Evolutionary conservation across 352 stramenopile genomes (phyloP), one percentile per base, ranked within the genome.

Genomic region (Phytophthora colocasiae): DNA sequence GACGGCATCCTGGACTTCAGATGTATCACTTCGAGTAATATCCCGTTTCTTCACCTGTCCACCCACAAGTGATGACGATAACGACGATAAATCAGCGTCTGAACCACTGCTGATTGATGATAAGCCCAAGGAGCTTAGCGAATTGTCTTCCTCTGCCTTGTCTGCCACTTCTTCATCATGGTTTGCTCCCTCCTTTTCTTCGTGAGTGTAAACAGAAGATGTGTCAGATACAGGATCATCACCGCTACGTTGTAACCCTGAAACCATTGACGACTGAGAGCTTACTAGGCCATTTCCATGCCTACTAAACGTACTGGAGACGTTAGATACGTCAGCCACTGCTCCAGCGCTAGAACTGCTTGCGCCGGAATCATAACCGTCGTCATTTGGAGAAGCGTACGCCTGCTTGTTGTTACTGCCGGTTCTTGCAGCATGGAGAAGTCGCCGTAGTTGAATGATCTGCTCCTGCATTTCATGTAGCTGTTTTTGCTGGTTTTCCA

Each of bases 391-490:
- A 44, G 31, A 3, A 46, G 14, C 6, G 34, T 52, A 9, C 4
- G 26, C 38, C 44, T 39, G 62, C 56, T 43, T 73, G 66, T n/a
- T 69, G 26, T 36, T 63, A 46, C 29, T 61, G 17, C 6, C 17
- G 17, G 19, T 77, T 74, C 36, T 60, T 58, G 54, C 63, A 15
- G 49, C 58, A 31, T 72, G 60, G 9, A 93, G 60, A 22, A 91
- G 45, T 0, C 50, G 67, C 6, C 82, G 78, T 10, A 93, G 58
- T 26, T 89, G 71, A 8, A 65, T 49, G 40, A 94, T 91, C 52
- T 94, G 85, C 49, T 83, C 75, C 66, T 91, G 82, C 75, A 94
- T 81, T 34, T 91, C 81, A 22, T 83, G 76, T 14, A 93, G 58
- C 51, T 94, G 85, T 9, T 60, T 69, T 57, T 92, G 80, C 34